phyloP scores from a whole-genome alignment of 306 rosid species.

The Citrullus amarus region DNA sequence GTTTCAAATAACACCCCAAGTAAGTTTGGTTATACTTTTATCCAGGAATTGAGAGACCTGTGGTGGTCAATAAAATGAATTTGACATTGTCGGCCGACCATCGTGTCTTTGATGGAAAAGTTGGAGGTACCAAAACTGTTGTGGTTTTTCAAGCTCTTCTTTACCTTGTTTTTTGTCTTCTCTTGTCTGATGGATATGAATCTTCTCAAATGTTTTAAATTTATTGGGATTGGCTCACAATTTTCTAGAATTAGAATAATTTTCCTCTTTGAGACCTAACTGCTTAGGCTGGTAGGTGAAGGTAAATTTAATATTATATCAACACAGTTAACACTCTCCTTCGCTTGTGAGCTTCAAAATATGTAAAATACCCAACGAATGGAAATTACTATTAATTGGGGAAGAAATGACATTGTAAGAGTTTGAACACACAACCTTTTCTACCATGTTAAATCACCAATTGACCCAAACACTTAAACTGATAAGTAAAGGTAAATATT shows the following conservation, averaged over 20 bases:
- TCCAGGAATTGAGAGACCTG: conserved; percentile 73
- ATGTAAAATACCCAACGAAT: too few relatives aligned
- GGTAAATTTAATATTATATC: too few relatives aligned
- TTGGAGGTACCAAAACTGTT: conserved; percentile 53
- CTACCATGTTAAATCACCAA: too few relatives aligned
- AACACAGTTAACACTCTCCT: too few relatives aligned
- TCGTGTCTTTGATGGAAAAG: conserved; percentile 89
- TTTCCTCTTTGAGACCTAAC: background rate
- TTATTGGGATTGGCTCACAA: background rate
- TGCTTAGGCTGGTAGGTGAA: too few relatives aligned
- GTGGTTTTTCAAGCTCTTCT: background rate
- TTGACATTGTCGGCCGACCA: conserved; percentile 87
- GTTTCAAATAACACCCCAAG: background rate
- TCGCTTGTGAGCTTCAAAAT: too few relatives aligned
- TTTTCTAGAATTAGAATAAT: background rate
- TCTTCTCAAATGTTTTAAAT: background rate
- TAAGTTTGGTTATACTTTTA: conserved; percentile 6
- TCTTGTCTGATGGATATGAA: background rate
- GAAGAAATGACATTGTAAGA: too few relatives aligned
- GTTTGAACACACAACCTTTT: too few relatives aligned
- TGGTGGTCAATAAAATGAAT: conserved; percentile 59
- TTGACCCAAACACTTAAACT: too few relatives aligned
- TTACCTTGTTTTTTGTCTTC: background rate
- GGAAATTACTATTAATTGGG: too few relatives aligned
- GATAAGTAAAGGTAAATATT: too few relatives aligned